Evolutionary conservation across 1,284 basidiomycete genomes (phyloP), one percentile per base, ranked within the genome.

Genomic region (Ustanciosporium gigantosporum): DNA sequence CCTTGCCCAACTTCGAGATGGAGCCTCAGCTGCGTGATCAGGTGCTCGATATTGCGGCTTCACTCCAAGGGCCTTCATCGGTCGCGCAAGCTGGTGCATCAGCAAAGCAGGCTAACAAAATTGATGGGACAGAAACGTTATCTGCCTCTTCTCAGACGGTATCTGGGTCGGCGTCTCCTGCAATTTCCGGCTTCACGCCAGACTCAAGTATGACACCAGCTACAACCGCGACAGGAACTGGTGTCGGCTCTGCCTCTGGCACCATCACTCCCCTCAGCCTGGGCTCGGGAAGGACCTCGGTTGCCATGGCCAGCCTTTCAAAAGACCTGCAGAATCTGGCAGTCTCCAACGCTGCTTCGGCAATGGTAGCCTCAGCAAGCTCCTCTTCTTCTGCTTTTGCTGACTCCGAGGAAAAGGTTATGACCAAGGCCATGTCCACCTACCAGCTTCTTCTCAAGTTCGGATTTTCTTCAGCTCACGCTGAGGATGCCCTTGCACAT

Each of bases 361-460:
- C 51, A 3, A 37, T 16, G 21, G 24, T 31, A n/a, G 31, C 38
- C 19, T 45, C 55, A 1, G n/a, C n/a, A n/a, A 36, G 46, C 7
- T 47, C 55, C 7, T 32, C 47, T 2, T 38, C 44, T 4, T 46
- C 49, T 2, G 62, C 46, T 9, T 66, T 43, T 32, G 25, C 56
- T 1, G 62, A 65, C 11, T 35, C 68, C 0, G 62, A 70, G 21
- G 42, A 70, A 14, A 94, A 90, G 76, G 80, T 83, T 3, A 79
- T 91, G 3, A 78, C 84, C 7, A 84, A 85, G 44, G 82, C 94
- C 7, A 90, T 86, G 17, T 83, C 89, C 25, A 87, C 88, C 0
- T 92, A 89, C 71, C 88, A 89, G 22, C 84, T 90, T 16, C 81
- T 98, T n/a, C 82, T 87, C 51, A 83, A 87, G 42, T 82, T 94